Evolutionary conservation across 208 protist species (phyloP), one percentile per base, ranked within the genome.

Genomic region (Leishmania amazonensis): DNA sequence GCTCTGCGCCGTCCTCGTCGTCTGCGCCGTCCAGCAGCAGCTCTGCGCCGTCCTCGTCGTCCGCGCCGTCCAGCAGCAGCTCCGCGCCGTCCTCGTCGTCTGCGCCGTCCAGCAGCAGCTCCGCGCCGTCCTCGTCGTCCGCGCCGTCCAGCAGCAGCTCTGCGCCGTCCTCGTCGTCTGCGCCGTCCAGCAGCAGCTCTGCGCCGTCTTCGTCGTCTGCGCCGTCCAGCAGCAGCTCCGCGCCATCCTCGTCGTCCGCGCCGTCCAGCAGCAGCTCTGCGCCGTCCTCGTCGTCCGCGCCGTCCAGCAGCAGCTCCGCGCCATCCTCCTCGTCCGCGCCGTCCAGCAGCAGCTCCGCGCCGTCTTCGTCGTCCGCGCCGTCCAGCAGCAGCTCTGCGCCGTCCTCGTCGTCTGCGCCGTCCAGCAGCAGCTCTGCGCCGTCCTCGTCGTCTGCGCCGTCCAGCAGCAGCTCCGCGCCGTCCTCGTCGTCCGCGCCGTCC

Each of bases 381-480:
- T 58, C 54, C 54, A 58, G 54, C 54, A 58, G 54, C 54, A 58
- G 54, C 54, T 58, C 54, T 58, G 54, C 54, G 54, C 54, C 54
- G 19, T 58, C 54, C 54, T 58, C 54, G 54, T 58, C 54, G 54
- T 58, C 54, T 58, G 54, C 54, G 54, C 54, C 54, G 54, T 58
- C 54, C 54, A 58, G 54, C 58, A 64, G 58, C 58, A 64, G 58
- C 58, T 64, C 58, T 9, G 58, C 58, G 58, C 58, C 58, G 58
- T 64, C 58, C 58, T 64, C 58, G 58, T 64, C 58, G 58, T 64
- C 58, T 64, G 58, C 17, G 58, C 58, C 58, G 58, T 64, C 58
- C 54, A 58, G 54, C 58, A 64, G 58, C 58, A 64, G 58, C 58
- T 64, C 58, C 28, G 58, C 58, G 58, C 58, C 58, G 58, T 64